A percentile compares a stretch with the other conserved stretches of the same genome.
phyloP scores from a whole-genome alignment of 192 early-diverging fungal species.

The Coemansia pectinata region DNA sequence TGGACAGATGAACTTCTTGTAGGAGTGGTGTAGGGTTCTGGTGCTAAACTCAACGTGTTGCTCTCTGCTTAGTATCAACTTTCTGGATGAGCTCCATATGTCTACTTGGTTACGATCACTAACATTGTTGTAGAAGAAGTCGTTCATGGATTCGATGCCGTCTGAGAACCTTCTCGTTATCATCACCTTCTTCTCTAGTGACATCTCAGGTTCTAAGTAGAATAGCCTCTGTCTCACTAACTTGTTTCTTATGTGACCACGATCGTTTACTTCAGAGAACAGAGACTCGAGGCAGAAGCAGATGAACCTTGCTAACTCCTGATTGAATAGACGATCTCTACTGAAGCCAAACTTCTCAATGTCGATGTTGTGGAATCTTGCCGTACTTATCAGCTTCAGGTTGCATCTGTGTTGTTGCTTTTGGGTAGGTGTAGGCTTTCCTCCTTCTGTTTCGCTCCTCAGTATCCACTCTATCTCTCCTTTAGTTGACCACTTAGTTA shows the following conservation, averaged over 20 bases:
- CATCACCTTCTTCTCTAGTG: neutral
- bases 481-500: neutral
- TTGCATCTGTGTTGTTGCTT: neutral
- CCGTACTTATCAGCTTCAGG: neutral
- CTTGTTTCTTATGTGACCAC: neutral
- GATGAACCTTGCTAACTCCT: neutral
- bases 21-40: neutral
- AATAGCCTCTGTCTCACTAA: neutral
- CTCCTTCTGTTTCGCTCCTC: neutral
- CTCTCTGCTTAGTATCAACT: neutral
- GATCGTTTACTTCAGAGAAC: neutral
- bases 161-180: neutral
- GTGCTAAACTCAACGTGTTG: neutral
- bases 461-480: neutral
- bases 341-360: neutral
- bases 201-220: neutral
- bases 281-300: neutral
- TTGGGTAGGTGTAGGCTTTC: neutral
- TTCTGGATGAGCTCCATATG: neutral
- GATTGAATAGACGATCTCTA: neutral
- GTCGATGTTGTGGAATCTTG: neutral
- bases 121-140: slow-evolving; percentile 2
- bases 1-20: slow-evolving; percentile 7
- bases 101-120: slow-evolving; percentile 3
- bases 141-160: neutral